These are phyloP conservation scores for Pleurotus salmoneostramineus DNA, from an alignment of 768 basidiomycete genomes.

Conservation along the genomic window DNA sequence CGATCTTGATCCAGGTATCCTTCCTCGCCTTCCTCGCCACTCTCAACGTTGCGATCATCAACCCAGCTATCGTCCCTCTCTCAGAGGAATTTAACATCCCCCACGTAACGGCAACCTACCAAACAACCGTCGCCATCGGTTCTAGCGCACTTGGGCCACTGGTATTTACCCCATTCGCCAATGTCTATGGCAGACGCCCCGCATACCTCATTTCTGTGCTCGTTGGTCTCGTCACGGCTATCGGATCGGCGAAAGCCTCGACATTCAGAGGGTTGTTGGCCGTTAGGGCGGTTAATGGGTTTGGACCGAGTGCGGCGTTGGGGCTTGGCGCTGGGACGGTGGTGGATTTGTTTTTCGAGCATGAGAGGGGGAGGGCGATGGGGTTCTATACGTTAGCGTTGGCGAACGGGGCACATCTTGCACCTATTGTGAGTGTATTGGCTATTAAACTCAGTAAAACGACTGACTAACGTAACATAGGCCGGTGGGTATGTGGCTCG, in stretches of 20 bases:
- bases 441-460: not conserved
- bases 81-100: constrained; percentile 31
- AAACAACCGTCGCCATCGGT: constrained; percentile 34
- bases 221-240: constrained; percentile 28
- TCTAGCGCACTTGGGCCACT: constrained; percentile 30
- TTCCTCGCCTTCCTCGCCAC: constrained; percentile 32
- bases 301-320: constrained; percentile 29
- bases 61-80: constrained; percentile 33
- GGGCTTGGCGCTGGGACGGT: constrained; percentile 36
- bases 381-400: constrained; percentile 37
- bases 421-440: constrained; percentile 29
- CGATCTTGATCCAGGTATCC: constrained; percentile 26
- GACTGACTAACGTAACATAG: constrained; percentile 11
- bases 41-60: constrained; percentile 32
- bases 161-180: constrained; percentile 34
- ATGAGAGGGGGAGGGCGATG: constrained; percentile 39
- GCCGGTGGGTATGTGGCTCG: constrained; percentile 34
- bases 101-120: constrained; percentile 34
- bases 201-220: constrained; percentile 30
- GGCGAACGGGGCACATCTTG: constrained; percentile 36
- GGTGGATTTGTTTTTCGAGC: constrained; percentile 29
- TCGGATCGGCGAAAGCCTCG: constrained; percentile 28
- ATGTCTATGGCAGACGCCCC: constrained; percentile 34
- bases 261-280: constrained; percentile 28
- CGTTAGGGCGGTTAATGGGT: constrained; percentile 32